Conservation (phyloP, 2,329 filamentous ascomycete species). For the Scedosporium aurantiacum region DNA sequence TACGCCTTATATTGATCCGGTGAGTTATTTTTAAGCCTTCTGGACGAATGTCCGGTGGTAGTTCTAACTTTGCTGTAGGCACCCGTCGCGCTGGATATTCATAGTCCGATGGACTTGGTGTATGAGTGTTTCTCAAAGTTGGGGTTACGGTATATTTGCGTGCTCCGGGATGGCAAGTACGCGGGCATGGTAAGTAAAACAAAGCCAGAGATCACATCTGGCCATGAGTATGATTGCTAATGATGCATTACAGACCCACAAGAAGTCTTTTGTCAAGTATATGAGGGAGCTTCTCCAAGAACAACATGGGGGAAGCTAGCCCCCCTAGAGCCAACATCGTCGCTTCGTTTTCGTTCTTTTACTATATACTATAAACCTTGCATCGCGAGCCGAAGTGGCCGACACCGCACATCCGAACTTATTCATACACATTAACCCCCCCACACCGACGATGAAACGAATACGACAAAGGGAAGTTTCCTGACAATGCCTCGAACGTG, state of each 20-base stretch:
- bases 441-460: background rate
- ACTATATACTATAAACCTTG: background rate
- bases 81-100: slow-evolving; percentile 77
- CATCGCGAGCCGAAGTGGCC: background rate
- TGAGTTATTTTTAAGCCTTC: slow-evolving; percentile 25
- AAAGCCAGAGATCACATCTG: background rate
- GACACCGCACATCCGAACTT: background rate
- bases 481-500: background rate
- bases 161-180: slow-evolving; percentile 72
- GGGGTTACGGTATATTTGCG: slow-evolving; percentile 84
- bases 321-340: background rate
- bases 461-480: background rate
- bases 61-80: slow-evolving; percentile 35
- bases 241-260: slow-evolving; percentile 55
- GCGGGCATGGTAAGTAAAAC: slow-evolving; percentile 63
- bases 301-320: slow-evolving; percentile 10
- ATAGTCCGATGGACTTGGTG: slow-evolving; percentile 85
- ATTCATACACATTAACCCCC: background rate
- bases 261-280: slow-evolving; percentile 94
- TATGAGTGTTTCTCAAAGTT: slow-evolving; percentile 96
- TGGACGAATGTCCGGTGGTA: background rate
- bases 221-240: background rate
- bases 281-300: slow-evolving; percentile 69
- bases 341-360: background rate
- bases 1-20: slow-evolving; percentile 80